phyloP scores from a whole-genome alignment of 495 filamentous ascomycete species.

The Astrothelium macrocarpum region DNA sequence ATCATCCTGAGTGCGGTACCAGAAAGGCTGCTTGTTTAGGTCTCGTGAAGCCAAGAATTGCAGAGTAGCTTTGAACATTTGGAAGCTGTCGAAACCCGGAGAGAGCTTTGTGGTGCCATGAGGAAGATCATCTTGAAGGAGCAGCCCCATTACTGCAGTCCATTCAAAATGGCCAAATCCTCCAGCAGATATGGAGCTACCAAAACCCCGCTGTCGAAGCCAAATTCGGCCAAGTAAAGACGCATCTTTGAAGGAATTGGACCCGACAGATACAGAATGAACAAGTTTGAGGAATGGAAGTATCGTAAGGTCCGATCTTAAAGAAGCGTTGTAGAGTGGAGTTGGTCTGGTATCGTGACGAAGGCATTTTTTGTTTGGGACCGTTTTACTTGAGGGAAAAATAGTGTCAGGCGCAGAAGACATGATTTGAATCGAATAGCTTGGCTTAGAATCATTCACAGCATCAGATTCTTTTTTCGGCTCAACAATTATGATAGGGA shows the following conservation, averaged over 20 bases:
- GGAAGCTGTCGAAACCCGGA: constrained; percentile 75
- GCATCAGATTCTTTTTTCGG: constrained; percentile 23
- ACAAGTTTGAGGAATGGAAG: constrained; percentile 63
- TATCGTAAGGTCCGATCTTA: constrained; percentile 67
- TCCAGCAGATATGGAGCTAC: constrained; percentile 53
- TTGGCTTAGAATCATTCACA: constrained; percentile 27
- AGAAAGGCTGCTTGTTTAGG: constrained; percentile 51
- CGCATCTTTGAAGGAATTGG: constrained; percentile 65
- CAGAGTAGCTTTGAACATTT: constrained; percentile 84
- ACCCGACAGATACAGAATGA: constrained; percentile 53
- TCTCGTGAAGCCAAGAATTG: constrained; percentile 71
- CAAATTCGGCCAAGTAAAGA: constrained; percentile 79
- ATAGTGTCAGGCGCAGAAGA: constrained; percentile 54
- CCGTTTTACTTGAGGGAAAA: constrained; percentile 60
- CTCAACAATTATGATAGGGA: constrained; percentile 58
- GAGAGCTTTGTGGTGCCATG: constrained; percentile 63
- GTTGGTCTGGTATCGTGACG: constrained; percentile 50
- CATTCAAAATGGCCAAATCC: constrained; percentile 95
- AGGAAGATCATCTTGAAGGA: constrained; percentile 64
- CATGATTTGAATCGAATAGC: constrained; percentile 65
- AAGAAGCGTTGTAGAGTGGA: constrained; percentile 79
- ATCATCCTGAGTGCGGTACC: constrained; percentile 39
- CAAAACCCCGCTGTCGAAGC: constrained; percentile 80
- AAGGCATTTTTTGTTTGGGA: constrained; percentile 60
- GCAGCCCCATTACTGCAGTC: constrained; percentile 63